These are phyloP conservation scores for Asterionellopsis glacialis DNA, from an alignment of 108 stramenopile genomes.

Conservation along the genomic window DNA sequence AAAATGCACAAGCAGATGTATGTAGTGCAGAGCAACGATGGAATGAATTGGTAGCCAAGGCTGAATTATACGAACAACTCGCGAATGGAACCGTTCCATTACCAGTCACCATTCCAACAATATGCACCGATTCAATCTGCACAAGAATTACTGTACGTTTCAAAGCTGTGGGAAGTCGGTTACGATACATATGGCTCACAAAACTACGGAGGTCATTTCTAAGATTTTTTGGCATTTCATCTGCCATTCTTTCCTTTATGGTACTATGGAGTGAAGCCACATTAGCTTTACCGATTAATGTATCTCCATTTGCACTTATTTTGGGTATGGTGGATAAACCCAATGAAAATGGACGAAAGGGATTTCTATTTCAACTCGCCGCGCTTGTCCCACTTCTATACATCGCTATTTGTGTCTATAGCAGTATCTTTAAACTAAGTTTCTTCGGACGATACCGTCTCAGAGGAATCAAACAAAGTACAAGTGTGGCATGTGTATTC, in stretches of 20 bases:
- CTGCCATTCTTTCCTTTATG: slow-evolving; percentile 36
- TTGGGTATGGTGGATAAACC: slow-evolving; percentile 22
- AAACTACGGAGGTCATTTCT: slow-evolving; percentile 36
- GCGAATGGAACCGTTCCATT: not conserved
- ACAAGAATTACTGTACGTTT: not conserved
- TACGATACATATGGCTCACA: slow-evolving; percentile 32
- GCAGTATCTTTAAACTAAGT: slow-evolving; percentile 43
- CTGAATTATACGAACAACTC: slow-evolving; percentile 14
- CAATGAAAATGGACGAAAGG: slow-evolving; percentile 1
- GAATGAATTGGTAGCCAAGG: slow-evolving; percentile 31
- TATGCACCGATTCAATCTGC: not conserved
- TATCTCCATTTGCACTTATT: slow-evolving; percentile 50
- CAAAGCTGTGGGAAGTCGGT: not conserved
- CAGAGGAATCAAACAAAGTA: slow-evolving; percentile 32
- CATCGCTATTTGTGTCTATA: slow-evolving; percentile 53
- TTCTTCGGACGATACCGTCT: slow-evolving; percentile 48
- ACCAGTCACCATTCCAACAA: not conserved
- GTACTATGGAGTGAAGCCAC: slow-evolving; percentile 68
- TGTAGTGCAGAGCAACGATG: slow-evolving; percentile 42
- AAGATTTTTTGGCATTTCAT: slow-evolving; percentile 35
- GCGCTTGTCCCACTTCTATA: slow-evolving; percentile 52
- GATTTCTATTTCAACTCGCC: slow-evolving; percentile 38
- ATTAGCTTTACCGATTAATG: slow-evolving; percentile 28
- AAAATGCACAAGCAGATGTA: slow-evolving; percentile 39
- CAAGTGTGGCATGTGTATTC: slow-evolving; percentile 60